These are phyloP conservation scores for Leccinum subspadiceum DNA, from an alignment of 1,284 basidiomycete species.

Conservation along the genomic window DNA sequence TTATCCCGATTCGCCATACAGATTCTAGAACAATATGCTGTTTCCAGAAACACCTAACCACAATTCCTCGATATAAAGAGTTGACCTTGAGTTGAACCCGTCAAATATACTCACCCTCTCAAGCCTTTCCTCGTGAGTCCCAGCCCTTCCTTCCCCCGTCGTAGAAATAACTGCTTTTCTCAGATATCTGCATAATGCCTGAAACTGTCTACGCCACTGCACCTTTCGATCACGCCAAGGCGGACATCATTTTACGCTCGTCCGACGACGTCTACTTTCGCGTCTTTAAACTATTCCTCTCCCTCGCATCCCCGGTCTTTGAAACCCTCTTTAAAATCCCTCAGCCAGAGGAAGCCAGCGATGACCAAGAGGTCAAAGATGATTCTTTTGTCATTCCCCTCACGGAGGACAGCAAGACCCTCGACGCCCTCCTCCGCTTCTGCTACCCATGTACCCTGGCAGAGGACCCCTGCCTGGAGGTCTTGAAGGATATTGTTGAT, in stretches of 20 bases:
- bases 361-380: conserved; percentile 9
- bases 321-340: conserved; percentile 36
- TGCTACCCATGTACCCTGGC: conserved; percentile 30
- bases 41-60: too few relatives aligned
- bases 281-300: conserved; percentile 35
- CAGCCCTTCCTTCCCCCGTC: too few relatives aligned
- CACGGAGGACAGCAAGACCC: conserved; percentile 22
- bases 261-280: conserved; percentile 31
- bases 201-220: background rate
- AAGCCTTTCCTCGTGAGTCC: background rate
- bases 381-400: conserved; percentile 23
- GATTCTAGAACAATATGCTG: too few relatives aligned
- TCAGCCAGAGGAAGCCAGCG: conserved; percentile 10
- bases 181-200: conserved; percentile 5
- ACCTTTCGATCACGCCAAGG: conserved; percentile 22
- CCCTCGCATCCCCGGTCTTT: conserved; percentile 38
- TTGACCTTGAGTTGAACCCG: too few relatives aligned
- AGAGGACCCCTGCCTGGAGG: conserved; percentile 18
- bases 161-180: background rate
- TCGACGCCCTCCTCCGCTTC: conserved; percentile 29
- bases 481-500: conserved; percentile 12
- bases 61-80: too few relatives aligned
- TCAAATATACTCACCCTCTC: background rate
- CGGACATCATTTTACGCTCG: conserved; percentile 36
- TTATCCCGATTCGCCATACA: too few relatives aligned